Conservation (phyloP, 2,329 filamentous ascomycete genomes). For the Aspergillus melleus region DNA sequence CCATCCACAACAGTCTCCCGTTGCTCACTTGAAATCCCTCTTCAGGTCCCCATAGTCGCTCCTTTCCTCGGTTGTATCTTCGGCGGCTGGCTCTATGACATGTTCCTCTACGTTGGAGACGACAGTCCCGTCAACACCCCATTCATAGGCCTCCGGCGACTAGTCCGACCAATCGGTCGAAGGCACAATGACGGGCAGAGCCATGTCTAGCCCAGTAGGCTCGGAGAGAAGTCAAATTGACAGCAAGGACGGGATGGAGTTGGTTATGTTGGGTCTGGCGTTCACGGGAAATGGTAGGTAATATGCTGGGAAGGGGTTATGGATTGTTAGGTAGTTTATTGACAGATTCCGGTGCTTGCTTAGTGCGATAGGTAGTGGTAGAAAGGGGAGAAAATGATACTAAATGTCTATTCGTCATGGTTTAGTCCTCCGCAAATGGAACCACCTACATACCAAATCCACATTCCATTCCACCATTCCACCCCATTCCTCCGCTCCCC, state of each 20-base stretch:
- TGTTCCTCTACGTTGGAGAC: constrained; percentile 66
- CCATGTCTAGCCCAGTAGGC: constrained; percentile 2
- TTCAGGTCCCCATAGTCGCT: constrained; percentile 68
- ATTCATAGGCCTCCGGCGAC: constrained; percentile 60
- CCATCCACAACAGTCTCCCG: not conserved
- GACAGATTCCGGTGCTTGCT: too few species aligned
- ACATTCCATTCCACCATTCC: too few species aligned
- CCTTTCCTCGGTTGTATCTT: constrained; percentile 66
- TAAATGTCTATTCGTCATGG: too few species aligned
- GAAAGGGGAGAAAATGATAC: too few species aligned
- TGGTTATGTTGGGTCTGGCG: not conserved
- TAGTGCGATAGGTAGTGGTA: too few species aligned
- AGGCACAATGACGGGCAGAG: constrained; percentile 44
- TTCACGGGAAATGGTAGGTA: not conserved
- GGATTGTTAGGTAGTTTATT: too few species aligned
- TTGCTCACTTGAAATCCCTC: not conserved
- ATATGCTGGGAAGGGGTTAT: too few species aligned
- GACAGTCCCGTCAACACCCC: constrained; percentile 70
- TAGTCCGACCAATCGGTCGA: constrained; percentile 56
- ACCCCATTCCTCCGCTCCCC: too few species aligned
- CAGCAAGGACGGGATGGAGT: not conserved
- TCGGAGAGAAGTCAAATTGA: not conserved
- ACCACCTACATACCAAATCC: too few species aligned
- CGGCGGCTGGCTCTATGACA: constrained; percentile 67
- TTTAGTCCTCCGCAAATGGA: too few species aligned